Conservation (phyloP, 2,329 filamentous ascomycete genomes). For the Alternaria alternata region DNA sequence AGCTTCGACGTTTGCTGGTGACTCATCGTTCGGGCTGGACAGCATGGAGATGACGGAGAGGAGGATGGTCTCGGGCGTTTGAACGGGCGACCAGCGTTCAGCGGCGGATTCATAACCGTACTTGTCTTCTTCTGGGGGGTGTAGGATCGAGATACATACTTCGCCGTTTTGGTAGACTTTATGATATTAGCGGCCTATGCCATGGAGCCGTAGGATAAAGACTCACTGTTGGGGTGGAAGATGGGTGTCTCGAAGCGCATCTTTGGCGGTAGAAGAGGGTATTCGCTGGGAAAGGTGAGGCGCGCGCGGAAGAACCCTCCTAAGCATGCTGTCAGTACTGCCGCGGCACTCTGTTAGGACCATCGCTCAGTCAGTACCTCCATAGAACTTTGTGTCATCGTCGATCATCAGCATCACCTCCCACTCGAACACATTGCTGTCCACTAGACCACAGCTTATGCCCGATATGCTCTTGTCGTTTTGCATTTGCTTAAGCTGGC, state of each 20-base stretch:
- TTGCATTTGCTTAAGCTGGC: slow-evolving; percentile 95
- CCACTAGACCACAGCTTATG: slow-evolving; percentile 89
- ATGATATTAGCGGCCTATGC: no score
- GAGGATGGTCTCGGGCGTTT: slow-evolving; percentile 96
- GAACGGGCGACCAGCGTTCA: slow-evolving; percentile 95
- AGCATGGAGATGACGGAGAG: slow-evolving; percentile 99
- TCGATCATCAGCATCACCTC: slow-evolving; percentile 99
- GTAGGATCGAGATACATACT: slow-evolving; percentile 98
- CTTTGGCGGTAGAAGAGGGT: slow-evolving; percentile 92
- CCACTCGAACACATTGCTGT: slow-evolving; percentile 94
- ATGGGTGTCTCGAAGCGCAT: slow-evolving; percentile 96
- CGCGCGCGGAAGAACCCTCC: slow-evolving; percentile 95
- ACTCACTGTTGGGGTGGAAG: slow-evolving; percentile 92
- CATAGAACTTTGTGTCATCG: slow-evolving; percentile 92
- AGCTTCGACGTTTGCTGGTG: slow-evolving; percentile 93
- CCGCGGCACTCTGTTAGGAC: not conserved
- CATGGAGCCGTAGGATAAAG: no score
- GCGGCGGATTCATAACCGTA: slow-evolving; percentile 98
- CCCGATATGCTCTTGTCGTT: slow-evolving; percentile 88
- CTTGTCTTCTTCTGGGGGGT: slow-evolving; percentile 94
- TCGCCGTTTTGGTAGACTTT: slow-evolving; percentile 93
- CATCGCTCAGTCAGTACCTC: slow-evolving; percentile 65
- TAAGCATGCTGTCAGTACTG: slow-evolving; percentile 26
- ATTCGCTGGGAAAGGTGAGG: slow-evolving; percentile 93
- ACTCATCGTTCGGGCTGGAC: slow-evolving; percentile 96